These are phyloP conservation scores for Ilyonectria robusta DNA, from an alignment of 2,329 filamentous ascomycete species.

Conservation along the genomic window DNA sequence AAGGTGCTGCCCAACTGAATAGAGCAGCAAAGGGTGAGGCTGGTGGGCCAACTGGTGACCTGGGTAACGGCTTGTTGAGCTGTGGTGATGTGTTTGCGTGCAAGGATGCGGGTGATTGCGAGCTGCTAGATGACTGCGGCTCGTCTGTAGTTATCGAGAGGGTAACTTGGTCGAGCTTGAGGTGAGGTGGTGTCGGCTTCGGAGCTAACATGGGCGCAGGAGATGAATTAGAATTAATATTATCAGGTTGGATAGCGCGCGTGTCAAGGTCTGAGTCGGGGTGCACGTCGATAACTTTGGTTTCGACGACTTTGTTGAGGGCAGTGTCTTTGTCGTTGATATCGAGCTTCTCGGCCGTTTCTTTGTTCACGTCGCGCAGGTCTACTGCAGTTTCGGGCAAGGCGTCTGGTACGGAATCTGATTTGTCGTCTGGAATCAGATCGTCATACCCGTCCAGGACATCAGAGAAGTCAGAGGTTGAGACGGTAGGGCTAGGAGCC, in stretches of 20 bases:
- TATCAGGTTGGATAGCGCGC: slow-evolving; percentile 47
- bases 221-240: slow-evolving; percentile 56
- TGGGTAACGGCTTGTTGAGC: slow-evolving; percentile 69
- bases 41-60: slow-evolving; percentile 61
- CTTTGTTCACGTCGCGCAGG: slow-evolving; percentile 46
- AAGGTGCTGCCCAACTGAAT: slow-evolving; percentile 67
- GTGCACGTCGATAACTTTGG: slow-evolving; percentile 14
- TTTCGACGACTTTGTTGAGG: slow-evolving; percentile 39
- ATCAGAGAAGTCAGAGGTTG: slow-evolving; percentile 60
- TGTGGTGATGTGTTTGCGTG: slow-evolving; percentile 52
- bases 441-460: slow-evolving; percentile 61
- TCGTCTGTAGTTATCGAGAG: slow-evolving; percentile 47
- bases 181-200: slow-evolving; percentile 67
- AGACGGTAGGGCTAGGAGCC: slow-evolving; percentile 58
- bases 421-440: slow-evolving; percentile 55
- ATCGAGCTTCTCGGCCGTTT: slow-evolving; percentile 37
- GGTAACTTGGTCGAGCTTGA: slow-evolving; percentile 63
- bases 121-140: slow-evolving; percentile 39
- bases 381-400: slow-evolving; percentile 46
- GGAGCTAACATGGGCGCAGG: slow-evolving; percentile 64
- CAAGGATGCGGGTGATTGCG: slow-evolving; percentile 49
- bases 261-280: slow-evolving; percentile 45
- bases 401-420: slow-evolving; percentile 46
- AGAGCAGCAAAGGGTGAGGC: slow-evolving; percentile 65
- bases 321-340: slow-evolving; percentile 41